A percentile compares a stretch with the other conserved stretches of the same genome.
Conservation (phyloP, 2,329 filamentous ascomycete genomes). For the Pseudogymnoascus sp. region DNA sequence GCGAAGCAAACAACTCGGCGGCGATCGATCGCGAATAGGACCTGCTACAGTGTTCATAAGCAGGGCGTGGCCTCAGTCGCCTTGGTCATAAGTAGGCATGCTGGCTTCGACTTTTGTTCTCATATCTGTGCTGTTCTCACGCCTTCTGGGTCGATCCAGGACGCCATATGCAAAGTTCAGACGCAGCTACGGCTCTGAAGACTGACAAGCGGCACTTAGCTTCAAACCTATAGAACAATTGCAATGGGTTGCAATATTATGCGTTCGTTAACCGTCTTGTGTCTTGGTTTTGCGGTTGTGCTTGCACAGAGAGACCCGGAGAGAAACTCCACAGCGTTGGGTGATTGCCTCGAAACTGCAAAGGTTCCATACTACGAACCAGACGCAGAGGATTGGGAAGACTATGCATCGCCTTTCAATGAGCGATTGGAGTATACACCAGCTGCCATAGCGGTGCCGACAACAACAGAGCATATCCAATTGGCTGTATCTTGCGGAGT, state of each 20-base stretch:
- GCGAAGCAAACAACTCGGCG: background rate
- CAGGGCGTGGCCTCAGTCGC: background rate
- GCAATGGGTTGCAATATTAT: background rate
- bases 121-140: background rate
- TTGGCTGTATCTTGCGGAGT: constrained; percentile 38
- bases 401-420: constrained; percentile 19
- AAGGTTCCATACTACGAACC: background rate
- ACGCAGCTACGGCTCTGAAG: background rate
- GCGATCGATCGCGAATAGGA: background rate
- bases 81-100: background rate
- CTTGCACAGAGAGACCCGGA: background rate
- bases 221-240: background rate
- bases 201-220: background rate
- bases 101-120: background rate
- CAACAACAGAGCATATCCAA: constrained; percentile 30
- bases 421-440: constrained; percentile 16
- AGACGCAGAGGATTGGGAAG: background rate
- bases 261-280: background rate
- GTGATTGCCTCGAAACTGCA: background rate
- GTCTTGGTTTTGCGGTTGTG: background rate
- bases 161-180: background rate
- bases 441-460: constrained; percentile 19
- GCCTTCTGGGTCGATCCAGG: background rate
- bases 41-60: background rate
- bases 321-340: background rate